A percentile compares a stretch with the other conserved stretches of the same genome.
Evolutionary conservation across 768 basidiomycete genomes (phyloP).

Genomic region (Tephrocybe rancida): DNA sequence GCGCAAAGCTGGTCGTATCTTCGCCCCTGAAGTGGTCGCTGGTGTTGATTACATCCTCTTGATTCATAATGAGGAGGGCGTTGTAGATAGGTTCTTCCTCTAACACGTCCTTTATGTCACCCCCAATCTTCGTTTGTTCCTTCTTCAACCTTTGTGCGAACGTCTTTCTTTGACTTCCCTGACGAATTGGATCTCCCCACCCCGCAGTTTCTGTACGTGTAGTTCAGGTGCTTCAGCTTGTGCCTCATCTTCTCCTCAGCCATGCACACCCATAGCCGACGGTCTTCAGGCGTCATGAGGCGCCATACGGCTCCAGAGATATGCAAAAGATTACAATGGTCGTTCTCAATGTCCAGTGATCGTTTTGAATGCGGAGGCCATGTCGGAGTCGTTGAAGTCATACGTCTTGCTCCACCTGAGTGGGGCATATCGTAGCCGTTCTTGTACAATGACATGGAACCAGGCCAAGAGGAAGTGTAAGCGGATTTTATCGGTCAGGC

Average conservation of each 20-base stretch:
- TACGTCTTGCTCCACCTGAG: conserved; percentile 97
- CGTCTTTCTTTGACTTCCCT: not conserved
- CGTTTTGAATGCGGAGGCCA: conserved; percentile 88
- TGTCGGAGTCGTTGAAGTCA: conserved; percentile 99
- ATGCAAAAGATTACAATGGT: conserved; percentile 70
- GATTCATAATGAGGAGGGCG: too few species aligned
- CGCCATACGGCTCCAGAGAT: conserved; percentile 71
- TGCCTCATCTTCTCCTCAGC: conserved; percentile 48
- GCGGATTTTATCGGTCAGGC: conserved; percentile 91
- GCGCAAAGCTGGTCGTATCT: not conserved
- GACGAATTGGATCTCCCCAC: not conserved
- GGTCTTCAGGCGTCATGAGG: conserved; percentile 47
- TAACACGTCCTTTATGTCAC: too few species aligned
- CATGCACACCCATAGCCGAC: conserved; percentile 51
- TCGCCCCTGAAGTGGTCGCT: not conserved
- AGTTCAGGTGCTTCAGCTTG: conserved; percentile 40
- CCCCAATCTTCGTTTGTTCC: too few species aligned
- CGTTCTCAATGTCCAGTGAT: conserved; percentile 65
- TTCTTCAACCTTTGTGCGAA: too few species aligned
- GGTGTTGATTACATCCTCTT: not conserved
- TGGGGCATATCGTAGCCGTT: conserved; percentile 93
- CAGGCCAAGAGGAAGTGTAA: conserved; percentile 96
- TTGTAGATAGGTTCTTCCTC: too few species aligned
- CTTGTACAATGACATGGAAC: conserved; percentile 99
- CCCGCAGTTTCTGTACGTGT: conserved; percentile 32